phyloP scores from a whole-genome alignment of 106 monocot genomes.

The Agapanthus africanus region DNA sequence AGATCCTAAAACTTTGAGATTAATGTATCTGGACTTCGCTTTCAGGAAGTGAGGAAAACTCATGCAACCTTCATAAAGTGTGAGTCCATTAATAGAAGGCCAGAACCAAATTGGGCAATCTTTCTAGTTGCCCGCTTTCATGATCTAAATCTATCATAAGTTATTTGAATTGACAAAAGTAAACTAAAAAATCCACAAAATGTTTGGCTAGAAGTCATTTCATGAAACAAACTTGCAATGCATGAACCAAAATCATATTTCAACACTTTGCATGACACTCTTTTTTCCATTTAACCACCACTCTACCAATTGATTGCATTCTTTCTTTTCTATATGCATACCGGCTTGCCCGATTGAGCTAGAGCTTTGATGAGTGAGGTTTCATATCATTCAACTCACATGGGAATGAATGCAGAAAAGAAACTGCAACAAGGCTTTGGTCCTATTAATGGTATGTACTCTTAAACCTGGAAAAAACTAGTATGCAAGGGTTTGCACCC shows the following conservation, averaged over 20 bases:
- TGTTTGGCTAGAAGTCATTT: neutral
- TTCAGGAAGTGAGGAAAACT: neutral
- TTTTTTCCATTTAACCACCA: too few species aligned
- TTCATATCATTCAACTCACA: neutral
- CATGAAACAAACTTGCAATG: neutral
- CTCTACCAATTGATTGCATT: neutral
- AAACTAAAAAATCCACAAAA: too few species aligned
- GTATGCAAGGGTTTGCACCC: too few species aligned
- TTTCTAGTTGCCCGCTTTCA: neutral
- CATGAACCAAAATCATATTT: neutral
- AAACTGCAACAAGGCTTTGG: neutral
- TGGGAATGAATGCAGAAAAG: too few species aligned
- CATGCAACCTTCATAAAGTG: neutral
- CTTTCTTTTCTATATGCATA: neutral
- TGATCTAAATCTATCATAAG: neutral
- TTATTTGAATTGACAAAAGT: too few species aligned
- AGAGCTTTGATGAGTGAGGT: too few species aligned
- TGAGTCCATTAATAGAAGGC: neutral
- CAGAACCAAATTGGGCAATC: neutral
- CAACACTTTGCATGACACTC: neutral
- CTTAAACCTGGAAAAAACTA: too few species aligned
- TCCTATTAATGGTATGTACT: neutral
- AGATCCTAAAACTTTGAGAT: slow-evolving; percentile 1
- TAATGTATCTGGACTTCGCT: neutral
- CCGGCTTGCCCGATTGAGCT: neutral